phyloP scores from a whole-genome alignment of 2,329 filamentous ascomycete genomes.

The Neofusicoccum sp. region DNA sequence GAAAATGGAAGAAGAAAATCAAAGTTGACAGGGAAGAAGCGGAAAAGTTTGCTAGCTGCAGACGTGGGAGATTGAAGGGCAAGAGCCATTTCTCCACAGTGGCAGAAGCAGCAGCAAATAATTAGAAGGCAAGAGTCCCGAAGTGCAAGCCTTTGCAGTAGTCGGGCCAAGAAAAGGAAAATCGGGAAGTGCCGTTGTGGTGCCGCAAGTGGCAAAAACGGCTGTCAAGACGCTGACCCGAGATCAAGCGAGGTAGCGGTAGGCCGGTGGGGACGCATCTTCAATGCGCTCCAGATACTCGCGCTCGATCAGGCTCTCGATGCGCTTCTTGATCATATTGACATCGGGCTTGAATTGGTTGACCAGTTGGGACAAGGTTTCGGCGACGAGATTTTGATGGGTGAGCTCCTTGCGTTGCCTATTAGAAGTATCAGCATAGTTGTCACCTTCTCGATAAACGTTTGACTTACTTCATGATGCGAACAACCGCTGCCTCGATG shows the following conservation, averaged over 20 bases:
- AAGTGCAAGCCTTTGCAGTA: not conserved
- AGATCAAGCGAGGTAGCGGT: slow-evolving; percentile 67
- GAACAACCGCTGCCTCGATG: slow-evolving; percentile 73
- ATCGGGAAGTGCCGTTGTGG: not conserved
- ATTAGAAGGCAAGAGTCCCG: not conserved
- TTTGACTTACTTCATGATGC: slow-evolving; percentile 78
- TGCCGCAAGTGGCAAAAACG: not conserved
- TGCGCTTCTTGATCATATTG: slow-evolving; percentile 74
- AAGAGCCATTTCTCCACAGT: not conserved
- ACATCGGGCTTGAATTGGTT: slow-evolving; percentile 74
- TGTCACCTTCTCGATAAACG: not conserved
- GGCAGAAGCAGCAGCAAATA: not conserved
- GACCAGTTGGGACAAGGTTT: slow-evolving; percentile 68
- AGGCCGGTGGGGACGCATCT: slow-evolving; percentile 59
- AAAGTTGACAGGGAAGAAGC: not conserved
- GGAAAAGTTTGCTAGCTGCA: not conserved
- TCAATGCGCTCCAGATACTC: slow-evolving; percentile 78
- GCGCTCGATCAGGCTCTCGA: slow-evolving; percentile 72
- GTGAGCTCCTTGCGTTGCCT: slow-evolving; percentile 71
- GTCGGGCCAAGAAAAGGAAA: not conserved
- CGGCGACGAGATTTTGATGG: slow-evolving; percentile 67
- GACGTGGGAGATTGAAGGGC: not conserved
- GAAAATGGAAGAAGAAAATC: not conserved
- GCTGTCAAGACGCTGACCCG: not conserved
- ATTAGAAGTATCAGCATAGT: slow-evolving; percentile 18